Percentiles rank a stretch among this genome's conserved stretches.
Evolutionary conservation across 2,329 filamentous ascomycete genomes (phyloP).

Genomic region (Fusarium austroafricanum): DNA sequence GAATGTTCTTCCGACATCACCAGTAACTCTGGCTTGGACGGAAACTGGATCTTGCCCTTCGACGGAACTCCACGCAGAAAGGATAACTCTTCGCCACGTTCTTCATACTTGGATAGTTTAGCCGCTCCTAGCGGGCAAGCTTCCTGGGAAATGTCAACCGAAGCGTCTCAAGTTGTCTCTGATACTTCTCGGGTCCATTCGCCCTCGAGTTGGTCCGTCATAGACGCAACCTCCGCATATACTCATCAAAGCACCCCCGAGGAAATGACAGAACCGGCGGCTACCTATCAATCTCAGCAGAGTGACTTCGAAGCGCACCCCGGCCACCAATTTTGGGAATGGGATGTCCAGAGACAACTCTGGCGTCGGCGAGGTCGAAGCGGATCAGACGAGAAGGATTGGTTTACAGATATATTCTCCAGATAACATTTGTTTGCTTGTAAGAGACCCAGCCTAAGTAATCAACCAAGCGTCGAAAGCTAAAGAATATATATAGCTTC

Average conservation of each 20-base stretch:
- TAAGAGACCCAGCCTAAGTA: too few relatives aligned
- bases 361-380: constrained; percentile 15
- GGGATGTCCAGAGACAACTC: constrained; percentile 20
- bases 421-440: too few relatives aligned
- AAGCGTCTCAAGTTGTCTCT: background rate
- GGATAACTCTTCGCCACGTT: too few relatives aligned
- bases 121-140: background rate
- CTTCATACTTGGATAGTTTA: background rate
- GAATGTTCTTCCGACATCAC: background rate
- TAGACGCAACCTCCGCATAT: background rate
- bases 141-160: background rate
- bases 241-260: background rate
- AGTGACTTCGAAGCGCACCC: constrained; percentile 23
- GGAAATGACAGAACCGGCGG: background rate
- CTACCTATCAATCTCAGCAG: background rate
- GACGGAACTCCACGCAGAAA: too few relatives aligned
- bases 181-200: background rate
- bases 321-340: constrained; percentile 20
- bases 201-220: background rate
- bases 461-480: too few relatives aligned
- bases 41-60: background rate
- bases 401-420: constrained; percentile 10
- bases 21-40: background rate
- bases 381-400: constrained; percentile 15
- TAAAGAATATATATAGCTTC: too few relatives aligned